Conservation (phyloP, 2,329 filamentous ascomycete genomes). For the Stemphylium vesicarium region DNA sequence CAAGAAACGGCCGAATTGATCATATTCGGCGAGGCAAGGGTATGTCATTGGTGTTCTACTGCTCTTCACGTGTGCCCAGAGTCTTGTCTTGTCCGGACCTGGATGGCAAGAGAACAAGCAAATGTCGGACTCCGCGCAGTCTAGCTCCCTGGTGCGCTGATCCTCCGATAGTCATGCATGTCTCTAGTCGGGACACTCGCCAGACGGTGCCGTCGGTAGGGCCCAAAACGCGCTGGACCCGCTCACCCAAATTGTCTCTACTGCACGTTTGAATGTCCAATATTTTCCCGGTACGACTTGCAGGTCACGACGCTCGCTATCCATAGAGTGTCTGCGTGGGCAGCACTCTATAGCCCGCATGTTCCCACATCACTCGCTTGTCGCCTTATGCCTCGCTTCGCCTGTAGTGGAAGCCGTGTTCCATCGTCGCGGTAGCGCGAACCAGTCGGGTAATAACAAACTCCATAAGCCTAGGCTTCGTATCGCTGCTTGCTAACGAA, state of each 20-base stretch:
- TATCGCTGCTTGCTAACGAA: conserved; percentile 37
- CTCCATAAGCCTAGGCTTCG: conserved; percentile 22
- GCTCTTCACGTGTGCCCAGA: not conserved
- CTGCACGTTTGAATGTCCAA: conserved; percentile 19
- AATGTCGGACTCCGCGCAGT: conserved; percentile 19
- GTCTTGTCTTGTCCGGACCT: conserved; percentile 5
- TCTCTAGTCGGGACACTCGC: conserved; percentile 16
- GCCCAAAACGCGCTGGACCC: conserved; percentile 22
- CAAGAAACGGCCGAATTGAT: conserved; percentile 7
- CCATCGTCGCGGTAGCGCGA: conserved; percentile 27
- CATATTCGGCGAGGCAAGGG: conserved; percentile 8
- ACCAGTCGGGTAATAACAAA: conserved; percentile 27
- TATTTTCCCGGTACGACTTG: conserved; percentile 22
- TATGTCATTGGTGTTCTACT: conserved; percentile 8
- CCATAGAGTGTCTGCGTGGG: conserved; percentile 28
- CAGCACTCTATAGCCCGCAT: conserved; percentile 28
- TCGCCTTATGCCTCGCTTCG: conserved; percentile 25
- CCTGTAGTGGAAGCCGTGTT: conserved; percentile 26
- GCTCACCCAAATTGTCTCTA: conserved; percentile 32
- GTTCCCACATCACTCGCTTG: conserved; percentile 16
- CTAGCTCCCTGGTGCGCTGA: conserved; percentile 20
- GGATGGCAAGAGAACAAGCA: conserved; percentile 7
- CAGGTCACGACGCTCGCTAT: conserved; percentile 27
- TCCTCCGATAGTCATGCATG: conserved; percentile 17
- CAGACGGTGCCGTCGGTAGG: conserved; percentile 20